Percentiles rank a stretch among this genome's conserved stretches.
phyloP scores from a whole-genome alignment of 768 basidiomycete genomes.

The Lactifluus rugatus region DNA sequence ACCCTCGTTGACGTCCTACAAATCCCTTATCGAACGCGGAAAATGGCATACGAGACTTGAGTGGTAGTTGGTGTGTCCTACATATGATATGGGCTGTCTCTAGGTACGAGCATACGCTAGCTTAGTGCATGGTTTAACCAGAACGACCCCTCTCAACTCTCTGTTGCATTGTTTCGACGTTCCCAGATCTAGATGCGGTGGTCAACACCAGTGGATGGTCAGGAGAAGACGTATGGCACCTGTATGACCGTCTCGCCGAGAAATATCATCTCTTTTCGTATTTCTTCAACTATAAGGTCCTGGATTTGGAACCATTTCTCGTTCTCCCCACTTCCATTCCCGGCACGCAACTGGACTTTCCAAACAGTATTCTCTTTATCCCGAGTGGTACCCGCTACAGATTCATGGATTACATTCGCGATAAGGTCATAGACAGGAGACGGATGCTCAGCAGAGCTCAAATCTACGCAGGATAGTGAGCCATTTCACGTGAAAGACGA shows the following conservation, averaged over 20 bases:
- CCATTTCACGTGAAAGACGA: background rate
- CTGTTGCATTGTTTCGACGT: background rate
- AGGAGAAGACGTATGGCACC: slow-evolving; percentile 33
- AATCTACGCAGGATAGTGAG: slow-evolving; percentile 40
- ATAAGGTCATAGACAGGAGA: slow-evolving; percentile 85
- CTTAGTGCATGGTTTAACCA: background rate
- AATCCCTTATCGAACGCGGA: background rate
- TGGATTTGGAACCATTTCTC: slow-evolving; percentile 97
- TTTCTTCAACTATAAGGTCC: slow-evolving; percentile 92
- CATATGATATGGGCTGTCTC: background rate
- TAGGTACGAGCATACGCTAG: background rate
- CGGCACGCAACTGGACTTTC: slow-evolving; percentile 81
- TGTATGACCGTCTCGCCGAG: slow-evolving; percentile 95
- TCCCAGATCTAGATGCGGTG: slow-evolving; percentile 13
- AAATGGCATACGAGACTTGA: background rate
- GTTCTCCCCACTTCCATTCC: slow-evolving; percentile 63
- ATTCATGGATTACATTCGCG: slow-evolving; percentile 92
- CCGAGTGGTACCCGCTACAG: slow-evolving; percentile 89
- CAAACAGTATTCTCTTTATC: slow-evolving; percentile 87
- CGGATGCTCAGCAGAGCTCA: slow-evolving; percentile 56
- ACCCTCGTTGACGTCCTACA: background rate
- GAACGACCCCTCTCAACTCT: background rate
- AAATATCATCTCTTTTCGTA: slow-evolving; percentile 97
- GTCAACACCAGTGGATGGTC: slow-evolving; percentile 3
- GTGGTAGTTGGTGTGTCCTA: background rate